A percentile compares a stretch with the other conserved stretches of the same genome.
phyloP scores from a whole-genome alignment of 345 rosid genomes.

The Salix arbutifolia region DNA sequence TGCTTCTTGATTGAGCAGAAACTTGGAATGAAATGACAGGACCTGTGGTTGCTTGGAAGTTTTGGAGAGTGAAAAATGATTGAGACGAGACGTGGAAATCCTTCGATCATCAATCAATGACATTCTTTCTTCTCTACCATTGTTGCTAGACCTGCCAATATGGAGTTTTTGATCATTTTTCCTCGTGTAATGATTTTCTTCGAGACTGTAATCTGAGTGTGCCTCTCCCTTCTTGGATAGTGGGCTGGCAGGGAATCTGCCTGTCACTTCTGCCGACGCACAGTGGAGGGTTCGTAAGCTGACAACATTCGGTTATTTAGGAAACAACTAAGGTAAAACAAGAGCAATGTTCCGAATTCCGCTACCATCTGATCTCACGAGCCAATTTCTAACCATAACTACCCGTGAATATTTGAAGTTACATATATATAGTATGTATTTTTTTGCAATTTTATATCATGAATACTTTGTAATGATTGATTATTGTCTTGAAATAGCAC shows the following conservation, averaged over 20 bases:
- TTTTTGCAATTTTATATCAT: too few relatives aligned
- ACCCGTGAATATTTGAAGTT: too few relatives aligned
- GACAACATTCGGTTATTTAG: not conserved
- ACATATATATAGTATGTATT: too few relatives aligned
- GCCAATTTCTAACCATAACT: too few relatives aligned
- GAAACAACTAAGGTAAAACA: not conserved
- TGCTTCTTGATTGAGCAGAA: not conserved
- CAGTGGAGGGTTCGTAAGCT: not conserved
- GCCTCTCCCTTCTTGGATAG: not conserved
- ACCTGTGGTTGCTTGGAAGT: not conserved
- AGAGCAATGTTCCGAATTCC: not conserved
- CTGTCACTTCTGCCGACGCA: not conserved
- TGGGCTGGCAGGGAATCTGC: not conserved
- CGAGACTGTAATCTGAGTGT: not conserved
- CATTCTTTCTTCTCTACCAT: not conserved
- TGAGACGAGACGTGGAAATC: not conserved
- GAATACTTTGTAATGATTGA: too few relatives aligned
- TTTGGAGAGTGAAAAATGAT: not conserved
- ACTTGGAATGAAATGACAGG: not conserved
- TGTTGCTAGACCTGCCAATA: not conserved
- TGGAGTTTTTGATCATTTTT: not conserved
- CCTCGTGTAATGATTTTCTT: not conserved
- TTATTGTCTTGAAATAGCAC: too few relatives aligned
- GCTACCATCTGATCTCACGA: too few relatives aligned
- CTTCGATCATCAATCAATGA: not conserved